These are phyloP conservation scores for Kwoniella shivajii DNA, from an alignment of 1,284 basidiomycete species.

Conservation along the genomic window DNA sequence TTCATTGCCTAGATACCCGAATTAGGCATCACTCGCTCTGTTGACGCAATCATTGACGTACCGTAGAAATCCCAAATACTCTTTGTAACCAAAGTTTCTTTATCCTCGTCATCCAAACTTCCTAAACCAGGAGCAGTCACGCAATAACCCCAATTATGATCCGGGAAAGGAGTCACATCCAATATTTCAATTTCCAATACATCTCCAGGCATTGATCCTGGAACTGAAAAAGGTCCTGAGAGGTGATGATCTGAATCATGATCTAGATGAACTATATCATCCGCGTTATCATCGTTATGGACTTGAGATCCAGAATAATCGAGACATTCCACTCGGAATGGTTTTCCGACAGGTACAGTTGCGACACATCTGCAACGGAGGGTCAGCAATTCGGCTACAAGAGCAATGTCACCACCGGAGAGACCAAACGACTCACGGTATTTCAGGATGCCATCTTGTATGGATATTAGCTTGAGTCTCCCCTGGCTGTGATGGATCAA, in stretches of 20 bases:
- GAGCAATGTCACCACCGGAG: background rate
- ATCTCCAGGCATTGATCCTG: slow-evolving; percentile 75
- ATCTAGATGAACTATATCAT: slow-evolving; percentile 33
- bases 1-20: slow-evolving; percentile 59
- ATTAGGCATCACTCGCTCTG: background rate
- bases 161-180: slow-evolving; percentile 72
- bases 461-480: slow-evolving; percentile 33
- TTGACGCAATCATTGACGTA: slow-evolving; percentile 20
- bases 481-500: slow-evolving; percentile 39
- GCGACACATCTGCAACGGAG: slow-evolving; percentile 25
- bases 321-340: slow-evolving; percentile 75
- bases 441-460: slow-evolving; percentile 52
- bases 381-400: background rate
- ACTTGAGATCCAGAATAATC: slow-evolving; percentile 78
- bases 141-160: slow-evolving; percentile 80
- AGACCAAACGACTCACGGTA: slow-evolving; percentile 41
- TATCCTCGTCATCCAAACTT: slow-evolving; percentile 11
- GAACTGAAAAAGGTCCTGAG: slow-evolving; percentile 71
- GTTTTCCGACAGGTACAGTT: slow-evolving; percentile 52
- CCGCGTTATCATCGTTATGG: slow-evolving; percentile 68
- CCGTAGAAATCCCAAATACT: slow-evolving; percentile 79
- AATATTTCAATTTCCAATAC: slow-evolving; percentile 75
- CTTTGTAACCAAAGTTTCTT: slow-evolving; percentile 65
- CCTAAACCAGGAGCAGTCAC: slow-evolving; percentile 49
- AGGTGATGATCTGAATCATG: slow-evolving; percentile 69